A percentile compares a stretch with the other conserved stretches of the same genome.
Evolutionary conservation across 371 early-diverging fungal species (phyloP).

Genomic region (Mucor ambiguus): DNA sequence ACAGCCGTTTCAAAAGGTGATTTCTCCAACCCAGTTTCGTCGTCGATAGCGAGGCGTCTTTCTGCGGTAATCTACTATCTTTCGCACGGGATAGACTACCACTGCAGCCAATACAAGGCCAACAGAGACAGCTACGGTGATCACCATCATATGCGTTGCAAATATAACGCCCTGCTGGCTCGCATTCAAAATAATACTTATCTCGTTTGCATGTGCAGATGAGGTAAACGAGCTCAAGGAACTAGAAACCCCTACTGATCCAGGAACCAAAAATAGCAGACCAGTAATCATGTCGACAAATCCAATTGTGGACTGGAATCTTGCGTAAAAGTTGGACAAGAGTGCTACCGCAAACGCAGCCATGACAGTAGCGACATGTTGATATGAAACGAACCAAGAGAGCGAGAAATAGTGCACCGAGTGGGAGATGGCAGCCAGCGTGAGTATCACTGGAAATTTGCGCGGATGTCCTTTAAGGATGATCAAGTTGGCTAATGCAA

Average conservation of each 20-base stretch:
- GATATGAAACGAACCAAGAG: constrained; percentile 27
- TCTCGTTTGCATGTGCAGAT: constrained; percentile 25
- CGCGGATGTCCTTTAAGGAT: constrained; percentile 19
- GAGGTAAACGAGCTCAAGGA: constrained; percentile 28
- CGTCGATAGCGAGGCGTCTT: constrained; percentile 26
- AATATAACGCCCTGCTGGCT: constrained; percentile 39
- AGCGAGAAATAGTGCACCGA: constrained; percentile 26
- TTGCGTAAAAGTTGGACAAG: constrained; percentile 30
- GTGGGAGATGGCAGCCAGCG: constrained; percentile 27
- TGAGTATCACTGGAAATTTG: constrained; percentile 30
- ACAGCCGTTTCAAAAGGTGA: constrained; percentile 26
- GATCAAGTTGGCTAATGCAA: constrained; percentile 27
- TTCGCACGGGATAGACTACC: constrained; percentile 33
- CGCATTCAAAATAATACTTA: constrained; percentile 34
- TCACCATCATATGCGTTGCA: constrained; percentile 44
- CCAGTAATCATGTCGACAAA: constrained; percentile 44
- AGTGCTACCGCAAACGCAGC: constrained; percentile 35
- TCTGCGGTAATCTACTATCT: constrained; percentile 25
- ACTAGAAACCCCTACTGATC: constrained; percentile 37
- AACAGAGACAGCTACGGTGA: constrained; percentile 36
- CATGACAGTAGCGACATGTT: constrained; percentile 32
- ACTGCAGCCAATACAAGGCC: constrained; percentile 36
- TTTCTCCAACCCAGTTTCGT: constrained; percentile 39
- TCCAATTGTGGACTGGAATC: constrained; percentile 30
- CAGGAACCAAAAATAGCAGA: constrained; percentile 35